These are phyloP conservation scores for Trichoderma reesei DNA, from an alignment of 495 filamentous ascomycete species.

Conservation along the genomic window DNA sequence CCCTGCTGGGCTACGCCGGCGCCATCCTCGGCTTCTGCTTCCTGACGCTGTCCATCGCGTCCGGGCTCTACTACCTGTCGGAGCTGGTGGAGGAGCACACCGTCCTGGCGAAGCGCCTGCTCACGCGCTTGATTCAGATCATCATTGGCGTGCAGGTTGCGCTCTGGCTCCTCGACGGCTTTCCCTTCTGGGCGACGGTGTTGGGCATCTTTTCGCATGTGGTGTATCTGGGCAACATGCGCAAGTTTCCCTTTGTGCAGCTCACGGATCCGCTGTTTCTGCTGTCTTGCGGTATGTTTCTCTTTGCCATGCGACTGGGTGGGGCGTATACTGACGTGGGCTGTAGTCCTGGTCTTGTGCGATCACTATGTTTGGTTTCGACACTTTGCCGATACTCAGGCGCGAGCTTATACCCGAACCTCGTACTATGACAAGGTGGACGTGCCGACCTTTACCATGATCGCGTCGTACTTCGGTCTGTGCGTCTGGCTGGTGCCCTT, in stretches of 20 bases:
- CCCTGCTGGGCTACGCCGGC: constrained; percentile 80
- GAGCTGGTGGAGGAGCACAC: constrained; percentile 98
- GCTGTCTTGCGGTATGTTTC: constrained; percentile 57
- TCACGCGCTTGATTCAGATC: constrained; percentile 75
- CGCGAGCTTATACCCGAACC: constrained; percentile 32
- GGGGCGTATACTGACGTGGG: constrained; percentile 13
- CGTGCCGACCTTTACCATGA: constrained; percentile 82
- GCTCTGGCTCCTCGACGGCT: constrained; percentile 70
- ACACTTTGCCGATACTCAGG: constrained; percentile 65
- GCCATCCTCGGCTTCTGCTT: constrained; percentile 84
- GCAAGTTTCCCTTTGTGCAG: constrained; percentile 80
- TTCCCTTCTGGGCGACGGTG: constrained; percentile 62
- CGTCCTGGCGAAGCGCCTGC: constrained; percentile 74
- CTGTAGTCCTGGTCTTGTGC: constrained; percentile 64
- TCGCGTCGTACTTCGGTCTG: constrained; percentile 90
- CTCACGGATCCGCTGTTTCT: constrained; percentile 83
- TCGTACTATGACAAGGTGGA: constrained; percentile 51
- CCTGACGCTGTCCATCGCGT: constrained; percentile 87
- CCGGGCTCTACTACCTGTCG: constrained; percentile 94
- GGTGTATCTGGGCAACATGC: constrained; percentile 82
- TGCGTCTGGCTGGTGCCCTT: constrained; percentile 97
- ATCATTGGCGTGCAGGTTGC: constrained; percentile 68
- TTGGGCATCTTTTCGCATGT: constrained; percentile 75
- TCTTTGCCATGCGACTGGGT: neutral
- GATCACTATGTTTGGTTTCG: constrained; percentile 97